phyloP scores from a whole-genome alignment of 2,329 filamentous ascomycete genomes.

The Aspergillus caelatus region DNA sequence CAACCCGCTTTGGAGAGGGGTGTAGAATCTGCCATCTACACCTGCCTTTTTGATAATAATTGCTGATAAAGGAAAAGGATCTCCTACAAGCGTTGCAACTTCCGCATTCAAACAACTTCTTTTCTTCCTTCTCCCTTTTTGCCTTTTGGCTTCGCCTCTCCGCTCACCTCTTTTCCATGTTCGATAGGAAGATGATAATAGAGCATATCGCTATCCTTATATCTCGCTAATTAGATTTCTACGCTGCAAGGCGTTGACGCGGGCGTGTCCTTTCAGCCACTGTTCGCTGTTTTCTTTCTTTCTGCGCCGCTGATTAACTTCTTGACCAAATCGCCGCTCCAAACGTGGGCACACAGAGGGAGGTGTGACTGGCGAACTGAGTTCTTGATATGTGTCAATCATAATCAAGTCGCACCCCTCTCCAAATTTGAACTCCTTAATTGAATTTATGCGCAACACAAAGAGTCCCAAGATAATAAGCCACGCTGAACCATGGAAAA shows the following conservation, averaged over 20 bases:
- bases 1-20: conserved; percentile 6
- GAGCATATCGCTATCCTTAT: conserved; percentile 1
- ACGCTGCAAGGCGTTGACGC: neutral
- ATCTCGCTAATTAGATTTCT: neutral
- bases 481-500: conserved; percentile 9
- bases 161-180: neutral
- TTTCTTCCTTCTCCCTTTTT: neutral
- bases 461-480: neutral
- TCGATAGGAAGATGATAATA: neutral
- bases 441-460: neutral
- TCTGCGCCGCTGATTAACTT: neutral
- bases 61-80: neutral
- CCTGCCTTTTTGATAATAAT: conserved; percentile 3
- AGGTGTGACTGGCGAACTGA: neutral
- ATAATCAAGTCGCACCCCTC: neutral
- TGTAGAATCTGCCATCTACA: conserved; percentile 3
- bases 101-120: neutral
- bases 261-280: neutral
- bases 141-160: neutral
- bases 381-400: neutral
- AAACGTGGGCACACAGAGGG: neutral
- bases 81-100: neutral
- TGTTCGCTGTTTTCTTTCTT: neutral
- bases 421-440: neutral
- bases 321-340: neutral